These are phyloP conservation scores for Omphalotus olearius DNA, from an alignment of 1,284 basidiomycete genomes.

Conservation along the genomic window DNA sequence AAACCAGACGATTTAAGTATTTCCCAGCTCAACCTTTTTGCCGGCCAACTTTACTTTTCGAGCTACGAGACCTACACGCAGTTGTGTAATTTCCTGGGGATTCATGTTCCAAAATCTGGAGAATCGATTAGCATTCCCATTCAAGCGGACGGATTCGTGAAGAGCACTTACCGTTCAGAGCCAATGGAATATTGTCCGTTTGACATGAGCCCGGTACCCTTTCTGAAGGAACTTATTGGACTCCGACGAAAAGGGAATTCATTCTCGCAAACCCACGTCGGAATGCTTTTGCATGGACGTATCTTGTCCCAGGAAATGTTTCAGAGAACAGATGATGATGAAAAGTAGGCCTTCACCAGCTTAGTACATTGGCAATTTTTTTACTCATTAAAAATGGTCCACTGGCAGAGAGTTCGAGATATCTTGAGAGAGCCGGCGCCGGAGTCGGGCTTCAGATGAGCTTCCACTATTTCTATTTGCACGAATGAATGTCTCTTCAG, in stretches of 20 bases:
- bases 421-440: no score
- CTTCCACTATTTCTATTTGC: no score
- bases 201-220: slow-evolving; percentile 25
- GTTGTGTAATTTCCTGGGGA: slow-evolving; percentile 33
- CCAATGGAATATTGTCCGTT: slow-evolving; percentile 22
- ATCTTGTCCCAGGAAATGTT: slow-evolving; percentile 26
- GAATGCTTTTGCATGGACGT: slow-evolving; percentile 33
- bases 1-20: slow-evolving; percentile 20
- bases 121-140: slow-evolving; percentile 14
- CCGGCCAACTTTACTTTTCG: slow-evolving; percentile 39
- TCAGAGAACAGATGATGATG: not conserved
- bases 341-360: no score
- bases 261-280: slow-evolving; percentile 36
- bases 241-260: slow-evolving; percentile 38
- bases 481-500: no score
- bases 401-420: no score
- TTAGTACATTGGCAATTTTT: no score
- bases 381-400: no score
- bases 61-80: slow-evolving; percentile 27
- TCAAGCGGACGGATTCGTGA: slow-evolving; percentile 33
- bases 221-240: slow-evolving; percentile 29
- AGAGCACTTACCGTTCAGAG: slow-evolving; percentile 17
- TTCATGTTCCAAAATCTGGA: slow-evolving; percentile 22
- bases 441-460: no score
- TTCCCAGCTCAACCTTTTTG: slow-evolving; percentile 37